These are phyloP conservation scores for Orbilia blumenaviensis DNA, from an alignment of 2,329 filamentous ascomycete genomes.

Conservation along the genomic window DNA sequence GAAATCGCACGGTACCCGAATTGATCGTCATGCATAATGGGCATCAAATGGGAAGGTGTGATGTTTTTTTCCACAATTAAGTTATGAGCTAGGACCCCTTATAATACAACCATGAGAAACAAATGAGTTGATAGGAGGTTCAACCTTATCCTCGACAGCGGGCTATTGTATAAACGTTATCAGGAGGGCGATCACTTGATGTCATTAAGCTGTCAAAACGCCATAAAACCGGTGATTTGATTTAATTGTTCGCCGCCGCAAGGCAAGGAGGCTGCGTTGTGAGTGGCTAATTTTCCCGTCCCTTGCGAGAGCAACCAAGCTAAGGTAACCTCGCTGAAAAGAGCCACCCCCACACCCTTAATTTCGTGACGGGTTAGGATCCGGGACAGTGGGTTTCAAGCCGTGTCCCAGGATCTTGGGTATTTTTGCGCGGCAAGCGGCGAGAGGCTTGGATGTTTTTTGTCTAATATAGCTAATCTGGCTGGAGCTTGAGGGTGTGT, in stretches of 20 bases:
- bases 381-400: constrained; percentile 30
- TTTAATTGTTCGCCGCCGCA: neutral
- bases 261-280: neutral
- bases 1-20: neutral
- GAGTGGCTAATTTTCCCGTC: constrained; percentile 3
- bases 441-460: neutral
- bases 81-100: neutral
- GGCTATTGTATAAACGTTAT: neutral
- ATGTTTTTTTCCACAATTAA: too few relatives aligned
- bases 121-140: neutral
- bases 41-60: neutral
- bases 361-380: constrained; percentile 16
- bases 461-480: too few relatives aligned
- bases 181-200: neutral
- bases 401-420: constrained; percentile 44
- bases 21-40: neutral
- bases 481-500: constrained; percentile 19
- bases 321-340: neutral
- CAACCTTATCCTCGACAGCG: neutral
- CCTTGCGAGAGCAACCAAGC: neutral
- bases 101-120: neutral
- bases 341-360: constrained; percentile 32
- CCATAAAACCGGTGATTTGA: constrained; percentile 15
- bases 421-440: constrained; percentile 16
- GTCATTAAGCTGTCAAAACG: constrained; percentile 38